A percentile compares a stretch with the other conserved stretches of the same genome.
Conservation (phyloP, 352 stramenopile species). For the Phytophthora sojae region DNA sequence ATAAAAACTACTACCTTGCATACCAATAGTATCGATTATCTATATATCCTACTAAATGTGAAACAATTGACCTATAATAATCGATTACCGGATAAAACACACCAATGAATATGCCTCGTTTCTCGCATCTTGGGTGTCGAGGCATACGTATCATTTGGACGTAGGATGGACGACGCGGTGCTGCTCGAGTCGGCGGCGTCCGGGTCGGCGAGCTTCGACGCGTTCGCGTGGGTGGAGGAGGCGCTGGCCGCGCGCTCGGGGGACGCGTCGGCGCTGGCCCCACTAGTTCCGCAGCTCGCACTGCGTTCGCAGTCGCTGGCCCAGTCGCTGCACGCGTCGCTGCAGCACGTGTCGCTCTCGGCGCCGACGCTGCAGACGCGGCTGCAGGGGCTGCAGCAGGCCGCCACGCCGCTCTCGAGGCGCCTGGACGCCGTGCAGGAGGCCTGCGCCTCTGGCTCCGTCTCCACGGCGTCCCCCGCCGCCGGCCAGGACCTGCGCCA, state of each 20-base stretch:
- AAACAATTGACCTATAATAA: too few relatives aligned
- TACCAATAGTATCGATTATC: too few relatives aligned
- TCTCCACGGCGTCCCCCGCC: neutral
- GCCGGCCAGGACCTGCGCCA: slow-evolving; percentile 48
- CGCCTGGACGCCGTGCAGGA: slow-evolving; percentile 55
- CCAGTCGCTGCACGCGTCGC: slow-evolving; percentile 57
- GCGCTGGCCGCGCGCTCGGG: slow-evolving; percentile 50
- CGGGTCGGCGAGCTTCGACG: slow-evolving; percentile 60
- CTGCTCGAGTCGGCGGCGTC: slow-evolving; percentile 61
- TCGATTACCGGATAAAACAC: too few relatives aligned
- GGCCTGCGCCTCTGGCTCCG: slow-evolving; percentile 25
- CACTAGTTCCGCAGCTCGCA: slow-evolving; percentile 65
- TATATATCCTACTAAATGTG: too few relatives aligned
- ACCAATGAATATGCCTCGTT: too few relatives aligned
- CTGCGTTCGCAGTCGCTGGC: slow-evolving; percentile 71
- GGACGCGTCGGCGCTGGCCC: slow-evolving; percentile 38
- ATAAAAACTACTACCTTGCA: too few relatives aligned
- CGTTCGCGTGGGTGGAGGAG: slow-evolving; percentile 77
- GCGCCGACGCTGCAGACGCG: slow-evolving; percentile 62
- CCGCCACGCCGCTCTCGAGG: slow-evolving; percentile 45
- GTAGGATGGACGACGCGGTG: slow-evolving; percentile 23
- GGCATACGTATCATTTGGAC: neutral
- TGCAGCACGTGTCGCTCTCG: slow-evolving; percentile 67
- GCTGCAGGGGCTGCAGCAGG: slow-evolving; percentile 56
- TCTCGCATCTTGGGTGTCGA: too few relatives aligned